Base-by-base conservation (phyloP, 73 alveolate genomes). In the Strombidium stylifer region DNA sequence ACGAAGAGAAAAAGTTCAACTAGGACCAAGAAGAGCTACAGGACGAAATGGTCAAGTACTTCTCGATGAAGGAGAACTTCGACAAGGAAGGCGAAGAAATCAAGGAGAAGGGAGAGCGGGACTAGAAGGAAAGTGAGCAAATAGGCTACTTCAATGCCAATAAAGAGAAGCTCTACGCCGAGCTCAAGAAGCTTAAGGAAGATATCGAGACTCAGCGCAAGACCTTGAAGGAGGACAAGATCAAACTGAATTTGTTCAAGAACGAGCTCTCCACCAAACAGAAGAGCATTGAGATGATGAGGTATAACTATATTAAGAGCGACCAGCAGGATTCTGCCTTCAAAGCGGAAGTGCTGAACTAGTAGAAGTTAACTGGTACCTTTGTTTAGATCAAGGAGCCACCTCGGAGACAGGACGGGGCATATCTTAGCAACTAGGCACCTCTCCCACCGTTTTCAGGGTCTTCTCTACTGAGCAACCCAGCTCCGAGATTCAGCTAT, bases 401-500 rank as follows among this genome's bases (percentile, higher is more conserved):
- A 14, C 32, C 74, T n/a, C 49, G 61, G 3, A 60, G 61, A 15
- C 27, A 15, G 2, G 34, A 58, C 5, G 21, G 49, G 3, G 37
- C 42, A 15, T 60, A 60, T 39, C 74, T 60, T 1, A 60, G 37
- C 19, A 40, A 37, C 74, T 53, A 50, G 5, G 61, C 74, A 19
- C 35, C 25, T 40, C 3, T 50, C 46, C 2, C 5, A 56, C 34
- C 34, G 31, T 18, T 34, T 54, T 4, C 7, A 35, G 19, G n/a
- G 21, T n/a, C n/a, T n/a, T n/a, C n/a, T n/a, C n/a, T n/a, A n/a
- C n/a, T n/a, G 19, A 11, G 39, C 34, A 54, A 56, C 39, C 34
- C 27, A 20, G 60, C 74, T 23, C 74, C 74, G 15, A 60, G 61
- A 60, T 60, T 60, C 31, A 60, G 42, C 48, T 60, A 60, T 41